Evolutionary conservation across 2,329 filamentous ascomycete genomes (phyloP).

Genomic region (Neopestalotiopsis rosae): DNA sequence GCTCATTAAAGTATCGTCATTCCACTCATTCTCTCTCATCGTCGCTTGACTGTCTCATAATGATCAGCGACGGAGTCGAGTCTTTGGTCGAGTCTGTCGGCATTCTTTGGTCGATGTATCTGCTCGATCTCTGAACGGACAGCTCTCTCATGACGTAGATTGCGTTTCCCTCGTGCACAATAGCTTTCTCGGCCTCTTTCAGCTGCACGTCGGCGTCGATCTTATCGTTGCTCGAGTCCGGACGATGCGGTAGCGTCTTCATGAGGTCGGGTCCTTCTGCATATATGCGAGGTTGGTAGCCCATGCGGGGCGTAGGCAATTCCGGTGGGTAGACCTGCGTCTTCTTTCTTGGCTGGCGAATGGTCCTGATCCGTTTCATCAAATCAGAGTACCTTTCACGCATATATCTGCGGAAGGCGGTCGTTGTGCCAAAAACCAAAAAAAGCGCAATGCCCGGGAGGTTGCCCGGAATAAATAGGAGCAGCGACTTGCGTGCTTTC

Average conservation of each 20-base stretch:
- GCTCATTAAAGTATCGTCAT: not conserved
- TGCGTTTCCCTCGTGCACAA: not conserved
- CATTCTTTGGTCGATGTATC: not conserved
- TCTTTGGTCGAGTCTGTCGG: slow-evolving; percentile 7
- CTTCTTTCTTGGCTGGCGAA: slow-evolving; percentile 6
- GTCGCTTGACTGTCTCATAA: slow-evolving; percentile 2
- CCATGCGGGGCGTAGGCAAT: not conserved
- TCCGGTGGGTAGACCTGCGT: not conserved
- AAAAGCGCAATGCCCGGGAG: slow-evolving; percentile 28
- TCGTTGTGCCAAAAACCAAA: slow-evolving; percentile 30
- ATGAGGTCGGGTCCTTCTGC: slow-evolving; percentile 3
- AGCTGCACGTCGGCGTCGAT: not conserved
- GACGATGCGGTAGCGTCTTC: slow-evolving; percentile 17
- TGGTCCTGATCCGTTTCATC: slow-evolving; percentile 15
- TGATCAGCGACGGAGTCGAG: slow-evolving; percentile 7
- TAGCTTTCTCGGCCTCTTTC: not conserved
- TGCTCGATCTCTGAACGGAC: slow-evolving; percentile 2
- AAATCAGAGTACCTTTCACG: not conserved
- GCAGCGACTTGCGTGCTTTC: slow-evolving; percentile 23
- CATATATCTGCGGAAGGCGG: slow-evolving; percentile 27
- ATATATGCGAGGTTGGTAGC: slow-evolving; percentile 3
- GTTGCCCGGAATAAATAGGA: slow-evolving; percentile 29
- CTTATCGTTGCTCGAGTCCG: not conserved
- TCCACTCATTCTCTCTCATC: not conserved
- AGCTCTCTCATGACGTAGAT: slow-evolving; percentile 6